Conservation (phyloP, 208 protist species). For the Wallacemonas sp. region DNA sequence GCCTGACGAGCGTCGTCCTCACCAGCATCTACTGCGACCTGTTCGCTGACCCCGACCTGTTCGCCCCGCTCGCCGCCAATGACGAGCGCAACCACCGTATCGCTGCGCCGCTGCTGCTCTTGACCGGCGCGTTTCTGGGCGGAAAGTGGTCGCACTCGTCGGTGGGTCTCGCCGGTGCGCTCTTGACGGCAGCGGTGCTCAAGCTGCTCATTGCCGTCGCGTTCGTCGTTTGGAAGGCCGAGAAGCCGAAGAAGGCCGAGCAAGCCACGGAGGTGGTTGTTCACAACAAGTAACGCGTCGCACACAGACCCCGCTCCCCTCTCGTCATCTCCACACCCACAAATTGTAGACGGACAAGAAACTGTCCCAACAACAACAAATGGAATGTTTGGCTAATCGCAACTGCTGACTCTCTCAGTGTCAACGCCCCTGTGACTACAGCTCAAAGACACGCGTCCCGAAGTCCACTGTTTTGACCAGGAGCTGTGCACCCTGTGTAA, state of each 20-base stretch:
- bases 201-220: conserved; percentile 22
- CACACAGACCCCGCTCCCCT: too few species aligned
- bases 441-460: too few species aligned
- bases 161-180: conserved; percentile 13
- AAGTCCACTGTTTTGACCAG: too few species aligned
- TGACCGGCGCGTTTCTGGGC: conserved; percentile 19
- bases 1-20: conserved; percentile 26
- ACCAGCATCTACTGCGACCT: conserved; percentile 25
- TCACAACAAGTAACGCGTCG: not conserved
- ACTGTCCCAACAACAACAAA: too few species aligned
- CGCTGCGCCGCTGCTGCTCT: conserved; percentile 18
- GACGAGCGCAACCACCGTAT: conserved; percentile 21
- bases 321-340: too few species aligned
- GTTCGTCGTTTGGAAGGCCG: conserved; percentile 18
- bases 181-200: conserved; percentile 14
- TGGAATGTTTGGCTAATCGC: too few species aligned
- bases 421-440: too few species aligned
- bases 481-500: too few species aligned
- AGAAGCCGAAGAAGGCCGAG: not conserved
- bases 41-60: conserved; percentile 20
- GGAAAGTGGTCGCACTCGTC: conserved; percentile 23
- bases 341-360: too few species aligned
- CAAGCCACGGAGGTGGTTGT: not conserved
- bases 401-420: too few species aligned
- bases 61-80: conserved; percentile 1